Percentiles rank a stretch among this genome's conserved stretches.
These are phyloP conservation scores for Coniophora puteana DNA, from an alignment of 1,284 basidiomycete species.

Conservation along the genomic window DNA sequence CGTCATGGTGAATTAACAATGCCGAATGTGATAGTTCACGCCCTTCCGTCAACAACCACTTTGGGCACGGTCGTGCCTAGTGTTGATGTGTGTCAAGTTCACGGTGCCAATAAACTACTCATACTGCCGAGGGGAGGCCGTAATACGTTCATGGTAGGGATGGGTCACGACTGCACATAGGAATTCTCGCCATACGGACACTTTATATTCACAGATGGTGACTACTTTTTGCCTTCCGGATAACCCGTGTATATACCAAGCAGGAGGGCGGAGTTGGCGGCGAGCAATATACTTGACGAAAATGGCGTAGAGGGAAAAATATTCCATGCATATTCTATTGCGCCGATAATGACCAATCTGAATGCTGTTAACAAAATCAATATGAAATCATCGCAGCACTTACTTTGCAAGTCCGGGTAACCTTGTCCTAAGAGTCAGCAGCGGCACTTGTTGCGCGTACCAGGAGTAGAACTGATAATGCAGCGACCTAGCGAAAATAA, in stretches of 20 bases:
- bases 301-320: conserved; percentile 76
- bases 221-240: conserved; percentile 31
- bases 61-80: conserved; percentile 59
- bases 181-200: too few species aligned
- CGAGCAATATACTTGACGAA: conserved; percentile 65
- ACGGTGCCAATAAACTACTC: conserved; percentile 71
- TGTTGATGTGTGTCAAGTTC: conserved; percentile 69
- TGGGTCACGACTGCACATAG: conserved; percentile 41
- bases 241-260: conserved; percentile 62
- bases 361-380: conserved; percentile 1
- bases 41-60: conserved; percentile 51
- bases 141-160: conserved; percentile 73
- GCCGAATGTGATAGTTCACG: conserved; percentile 63
- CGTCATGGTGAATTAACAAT: conserved; percentile 73
- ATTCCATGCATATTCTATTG: conserved; percentile 87
- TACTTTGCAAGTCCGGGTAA: conserved; percentile 65
- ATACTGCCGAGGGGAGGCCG: conserved; percentile 75
- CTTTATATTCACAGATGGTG: background rate
- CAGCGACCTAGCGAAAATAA: conserved; percentile 90
- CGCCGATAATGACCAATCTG: conserved; percentile 60
- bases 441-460: conserved; percentile 94
- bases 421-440: conserved; percentile 74
- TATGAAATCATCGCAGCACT: conserved; percentile 23
- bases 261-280: conserved; percentile 56
- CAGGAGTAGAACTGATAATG: conserved; percentile 99